Conservation (phyloP, 1,139 yeast genomes). For the Hansenula lynferdii region DNA sequence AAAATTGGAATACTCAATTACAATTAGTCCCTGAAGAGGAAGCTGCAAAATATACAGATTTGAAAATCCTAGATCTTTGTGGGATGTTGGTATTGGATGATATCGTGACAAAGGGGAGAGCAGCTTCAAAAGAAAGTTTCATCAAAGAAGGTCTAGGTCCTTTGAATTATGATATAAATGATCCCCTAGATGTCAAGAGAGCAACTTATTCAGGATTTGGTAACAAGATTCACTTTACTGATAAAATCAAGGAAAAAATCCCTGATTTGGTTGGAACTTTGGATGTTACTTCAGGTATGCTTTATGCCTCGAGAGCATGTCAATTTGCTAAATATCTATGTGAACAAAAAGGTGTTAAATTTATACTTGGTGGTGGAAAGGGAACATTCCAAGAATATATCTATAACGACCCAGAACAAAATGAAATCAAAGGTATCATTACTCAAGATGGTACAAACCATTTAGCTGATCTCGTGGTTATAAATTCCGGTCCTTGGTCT, state of each 20-base stretch:
- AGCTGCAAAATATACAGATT: conserved; percentile 19
- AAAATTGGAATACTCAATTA: conserved; percentile 28
- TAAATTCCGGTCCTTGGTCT: conserved; percentile 39
- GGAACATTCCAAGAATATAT: conserved; percentile 23
- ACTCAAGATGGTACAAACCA: conserved; percentile 27
- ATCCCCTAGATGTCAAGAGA: conserved; percentile 24
- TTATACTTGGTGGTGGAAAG: conserved; percentile 23
- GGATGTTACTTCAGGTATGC: conserved; percentile 31
- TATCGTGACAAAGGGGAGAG: conserved; percentile 22
- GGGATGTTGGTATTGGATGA: conserved; percentile 25
- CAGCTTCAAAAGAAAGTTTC: conserved; percentile 21
- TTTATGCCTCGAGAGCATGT: conserved; percentile 32
- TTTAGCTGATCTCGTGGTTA: conserved; percentile 27
- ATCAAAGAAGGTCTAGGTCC: conserved; percentile 24
- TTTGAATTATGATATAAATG: conserved; percentile 27
- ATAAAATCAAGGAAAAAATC: conserved; percentile 11
- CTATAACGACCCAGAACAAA: conserved; percentile 11
- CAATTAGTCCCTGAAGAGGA: conserved; percentile 19
- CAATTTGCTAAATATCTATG: conserved; percentile 25
- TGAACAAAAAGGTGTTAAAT: conserved; percentile 28
- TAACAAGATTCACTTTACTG: conserved; percentile 17
- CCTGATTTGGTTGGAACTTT: conserved; percentile 24
- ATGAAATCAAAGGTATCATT: conserved; percentile 22
- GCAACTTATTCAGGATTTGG: conserved; percentile 27
- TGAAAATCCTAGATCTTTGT: conserved; percentile 20